Evolutionary conservation across 495 filamentous ascomycete species (phyloP), one percentile per base, ranked within the genome.

Genomic region (Aspergillus indologenus): DNA sequence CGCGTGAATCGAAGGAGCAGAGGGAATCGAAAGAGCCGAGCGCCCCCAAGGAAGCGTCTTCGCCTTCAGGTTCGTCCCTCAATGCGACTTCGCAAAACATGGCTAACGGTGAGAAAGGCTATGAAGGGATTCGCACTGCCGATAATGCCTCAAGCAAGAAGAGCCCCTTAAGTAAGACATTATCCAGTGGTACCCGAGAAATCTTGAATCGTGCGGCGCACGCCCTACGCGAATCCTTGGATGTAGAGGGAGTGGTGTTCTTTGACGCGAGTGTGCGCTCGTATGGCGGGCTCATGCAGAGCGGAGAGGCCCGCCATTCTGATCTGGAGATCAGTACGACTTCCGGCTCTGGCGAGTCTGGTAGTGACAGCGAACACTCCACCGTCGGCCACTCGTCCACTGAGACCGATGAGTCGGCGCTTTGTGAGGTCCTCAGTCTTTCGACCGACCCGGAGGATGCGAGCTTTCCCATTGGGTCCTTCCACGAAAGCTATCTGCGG

Each of bases 241-340:
- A 76, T 9, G 73, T 77, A 3, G 76, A 81, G 6, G 81, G 79
- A 0, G 73, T 76, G 11, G 50, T 79, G 1, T 82, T 79, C 56
- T 66, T 77, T 11, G 79, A 83, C 61, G 78, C 79, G 12, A 72
- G 49, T 3, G 26, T 54, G 19, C 47, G 52, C 18, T 61, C 59
- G 0, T 54, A 61, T 21, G 59, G 31, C 1, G 54, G 48, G 11
- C 26, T 56, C 5, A 53, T 61, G 15, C 15, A 40, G 34, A 40
- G 46, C 11, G 51, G 50, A 5, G 52, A 54, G n/a, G 52, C 54
- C 24, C 52, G 34, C 3, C 20, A 42, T 0, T 54, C 49, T 4
- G 59, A 70, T 29, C 17, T 26, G 11, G 49, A 52, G 22, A 45
- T 18, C 44, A 59, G 24, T 18, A 56, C 34, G 0, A 34, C 34